Percentiles rank a stretch among this genome's conserved stretches.
Evolutionary conservation across 2,329 filamentous ascomycete genomes (phyloP).

Genomic region (Xylaria sp.): DNA sequence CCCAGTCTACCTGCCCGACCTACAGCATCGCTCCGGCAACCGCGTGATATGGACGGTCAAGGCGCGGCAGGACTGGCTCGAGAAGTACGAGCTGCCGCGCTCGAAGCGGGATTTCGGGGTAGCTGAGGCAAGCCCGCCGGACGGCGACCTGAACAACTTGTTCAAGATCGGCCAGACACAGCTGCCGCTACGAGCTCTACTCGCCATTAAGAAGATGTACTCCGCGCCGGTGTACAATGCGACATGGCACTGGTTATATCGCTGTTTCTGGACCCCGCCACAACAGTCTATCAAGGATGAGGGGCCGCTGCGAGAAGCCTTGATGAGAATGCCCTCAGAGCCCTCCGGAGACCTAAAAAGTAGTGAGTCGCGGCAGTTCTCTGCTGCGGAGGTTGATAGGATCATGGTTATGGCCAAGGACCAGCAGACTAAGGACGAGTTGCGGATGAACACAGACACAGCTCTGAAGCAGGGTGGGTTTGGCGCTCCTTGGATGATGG

Average conservation of each 20-base stretch:
- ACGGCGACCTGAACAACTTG: conserved; percentile 24
- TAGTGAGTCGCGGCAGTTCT: conserved; percentile 12
- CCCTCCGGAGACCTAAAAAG: neutral
- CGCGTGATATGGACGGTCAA: conserved; percentile 32
- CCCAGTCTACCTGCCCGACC: conserved; percentile 28
- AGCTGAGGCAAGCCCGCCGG: conserved; percentile 15
- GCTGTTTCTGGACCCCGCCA: conserved; percentile 26
- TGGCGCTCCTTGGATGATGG: conserved; percentile 29
- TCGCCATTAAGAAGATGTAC: conserved; percentile 20
- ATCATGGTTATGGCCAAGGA: conserved; percentile 22
- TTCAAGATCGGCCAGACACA: conserved; percentile 24
- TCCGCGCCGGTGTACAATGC: conserved; percentile 19
- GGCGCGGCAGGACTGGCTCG: conserved; percentile 30
- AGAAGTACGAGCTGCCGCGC: conserved; percentile 31
- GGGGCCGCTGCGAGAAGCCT: conserved; percentile 16
- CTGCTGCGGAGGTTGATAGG: conserved; percentile 1
- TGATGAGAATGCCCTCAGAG: conserved; percentile 9
- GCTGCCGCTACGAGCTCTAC: conserved; percentile 19
- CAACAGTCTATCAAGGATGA: conserved; percentile 29
- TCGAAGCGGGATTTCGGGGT: conserved; percentile 33
- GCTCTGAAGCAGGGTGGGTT: conserved; percentile 23
- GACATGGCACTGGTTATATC: conserved; percentile 25
- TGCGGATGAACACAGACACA: conserved; percentile 24
- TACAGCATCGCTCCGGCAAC: conserved; percentile 23
- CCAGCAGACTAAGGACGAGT: conserved; percentile 1